phyloP scores from a whole-genome alignment of 1,284 basidiomycete species.

The Mycosarcoma maydis region DNA sequence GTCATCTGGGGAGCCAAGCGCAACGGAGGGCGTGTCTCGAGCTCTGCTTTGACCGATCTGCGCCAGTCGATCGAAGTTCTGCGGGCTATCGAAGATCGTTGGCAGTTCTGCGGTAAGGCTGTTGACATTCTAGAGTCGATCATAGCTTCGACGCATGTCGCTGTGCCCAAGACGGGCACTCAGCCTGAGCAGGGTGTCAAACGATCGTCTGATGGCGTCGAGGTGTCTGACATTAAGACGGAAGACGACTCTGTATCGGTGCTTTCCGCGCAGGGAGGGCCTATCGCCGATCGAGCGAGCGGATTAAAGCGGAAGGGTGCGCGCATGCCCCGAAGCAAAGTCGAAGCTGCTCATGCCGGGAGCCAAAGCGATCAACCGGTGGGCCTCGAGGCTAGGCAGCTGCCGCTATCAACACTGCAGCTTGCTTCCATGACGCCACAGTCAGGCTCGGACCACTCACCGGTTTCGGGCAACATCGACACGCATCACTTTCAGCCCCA shows the following conservation, averaged over 20 bases:
- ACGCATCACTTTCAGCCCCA: background rate
- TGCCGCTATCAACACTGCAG: constrained; percentile 43
- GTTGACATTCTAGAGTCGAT: constrained; percentile 45
- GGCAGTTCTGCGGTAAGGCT: constrained; percentile 48
- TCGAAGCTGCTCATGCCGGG: constrained; percentile 3
- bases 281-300: background rate
- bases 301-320: background rate
- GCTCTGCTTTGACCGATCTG: constrained; percentile 50
- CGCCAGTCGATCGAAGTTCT: constrained; percentile 51
- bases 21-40: constrained; percentile 47
- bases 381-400: constrained; percentile 23
- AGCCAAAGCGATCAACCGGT: constrained; percentile 15
- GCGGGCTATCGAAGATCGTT: constrained; percentile 43
- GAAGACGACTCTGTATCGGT: constrained; percentile 3
- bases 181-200: constrained; percentile 40
- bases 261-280: background rate
- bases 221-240: constrained; percentile 8
- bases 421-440: constrained; percentile 29
- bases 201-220: constrained; percentile 21
- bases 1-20: constrained; percentile 55
- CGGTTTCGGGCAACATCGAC: constrained; percentile 10
- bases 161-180: constrained; percentile 10
- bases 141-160: constrained; percentile 39
- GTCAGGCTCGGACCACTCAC: constrained; percentile 32
- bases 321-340: constrained; percentile 3